A percentile compares a stretch with the other conserved stretches of the same genome.
phyloP scores from a whole-genome alignment of 345 rosid species.

The Laguncularia racemosa region DNA sequence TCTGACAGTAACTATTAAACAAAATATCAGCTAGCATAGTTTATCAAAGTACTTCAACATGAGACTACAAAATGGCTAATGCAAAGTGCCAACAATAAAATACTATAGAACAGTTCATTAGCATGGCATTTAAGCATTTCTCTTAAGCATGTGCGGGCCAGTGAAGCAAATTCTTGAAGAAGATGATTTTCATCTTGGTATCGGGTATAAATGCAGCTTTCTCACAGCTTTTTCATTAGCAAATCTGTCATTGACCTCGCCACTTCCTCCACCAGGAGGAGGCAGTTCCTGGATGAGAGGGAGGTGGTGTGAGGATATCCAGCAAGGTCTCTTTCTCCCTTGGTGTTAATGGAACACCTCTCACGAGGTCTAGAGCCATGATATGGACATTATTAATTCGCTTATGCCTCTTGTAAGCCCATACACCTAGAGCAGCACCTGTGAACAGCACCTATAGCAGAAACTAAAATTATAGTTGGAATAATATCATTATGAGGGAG shows the following conservation, averaged over 20 bases:
- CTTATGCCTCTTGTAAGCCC: slow-evolving; percentile 69
- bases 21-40: too few species aligned
- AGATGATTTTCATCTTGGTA: too few species aligned
- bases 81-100: too few species aligned
- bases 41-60: too few species aligned
- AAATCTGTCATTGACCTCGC: slow-evolving; percentile 18
- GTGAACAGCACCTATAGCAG: slow-evolving; percentile 42
- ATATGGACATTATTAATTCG: slow-evolving; percentile 69
- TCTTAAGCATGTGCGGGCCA: too few species aligned
- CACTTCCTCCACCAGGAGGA: slow-evolving; percentile 54
- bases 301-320: slow-evolving; percentile 82
- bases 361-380: slow-evolving; percentile 77
- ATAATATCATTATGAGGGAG: neutral
- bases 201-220: too few species aligned
- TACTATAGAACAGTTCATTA: too few species aligned
- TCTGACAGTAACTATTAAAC: too few species aligned
- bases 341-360: slow-evolving; percentile 78
- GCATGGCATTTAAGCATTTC: too few species aligned
- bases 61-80: too few species aligned
- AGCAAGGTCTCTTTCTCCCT: slow-evolving; percentile 85
- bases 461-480: neutral
- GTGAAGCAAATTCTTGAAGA: too few species aligned
- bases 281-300: slow-evolving; percentile 25
- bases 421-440: slow-evolving; percentile 61
- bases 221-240: neutral